Percentiles rank a stretch among this genome's conserved stretches.
phyloP scores from a whole-genome alignment of 805 yeast genomes.

The Yarrowia deformans region DNA sequence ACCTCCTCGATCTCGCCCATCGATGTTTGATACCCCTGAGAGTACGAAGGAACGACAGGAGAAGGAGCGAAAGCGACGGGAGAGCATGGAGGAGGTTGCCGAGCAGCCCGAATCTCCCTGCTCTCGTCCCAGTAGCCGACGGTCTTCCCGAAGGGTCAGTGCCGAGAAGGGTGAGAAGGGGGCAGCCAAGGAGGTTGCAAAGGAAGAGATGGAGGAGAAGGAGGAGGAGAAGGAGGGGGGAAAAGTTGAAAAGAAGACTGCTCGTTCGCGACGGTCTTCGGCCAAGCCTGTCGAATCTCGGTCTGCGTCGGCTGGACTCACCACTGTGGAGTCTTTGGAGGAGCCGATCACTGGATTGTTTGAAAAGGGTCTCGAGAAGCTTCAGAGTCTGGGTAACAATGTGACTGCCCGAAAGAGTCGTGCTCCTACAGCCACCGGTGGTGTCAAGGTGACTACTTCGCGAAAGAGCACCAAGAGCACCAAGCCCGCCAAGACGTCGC shows the following conservation, averaged over 20 bases:
- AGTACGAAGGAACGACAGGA: slow-evolving; percentile 26
- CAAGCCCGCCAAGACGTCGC: neutral
- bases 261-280: neutral
- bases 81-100: slow-evolving; percentile 34
- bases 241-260: neutral
- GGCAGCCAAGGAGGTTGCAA: neutral
- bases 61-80: slow-evolving; percentile 18
- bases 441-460: slow-evolving; percentile 29
- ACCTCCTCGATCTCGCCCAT: slow-evolving; percentile 25
- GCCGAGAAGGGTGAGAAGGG: neutral
- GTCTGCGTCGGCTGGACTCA: neutral
- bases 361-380: slow-evolving; percentile 6
- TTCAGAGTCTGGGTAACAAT: neutral
- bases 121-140: slow-evolving; percentile 10
- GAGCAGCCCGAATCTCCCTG: slow-evolving; percentile 22
- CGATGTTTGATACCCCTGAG: slow-evolving; percentile 15
- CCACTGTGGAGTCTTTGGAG: slow-evolving; percentile 5
- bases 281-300: neutral
- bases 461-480: slow-evolving; percentile 13
- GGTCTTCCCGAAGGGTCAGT: slow-evolving; percentile 5
- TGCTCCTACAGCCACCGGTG: slow-evolving; percentile 31
- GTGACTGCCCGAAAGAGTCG: slow-evolving; percentile 17
- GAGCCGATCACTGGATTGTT: slow-evolving; percentile 9
- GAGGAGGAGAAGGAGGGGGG: slow-evolving; percentile 4
- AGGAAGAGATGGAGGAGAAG: neutral